Base-by-base conservation (phyloP, 345 rosid genomes). In the Bretschneidera sinensis region DNA sequence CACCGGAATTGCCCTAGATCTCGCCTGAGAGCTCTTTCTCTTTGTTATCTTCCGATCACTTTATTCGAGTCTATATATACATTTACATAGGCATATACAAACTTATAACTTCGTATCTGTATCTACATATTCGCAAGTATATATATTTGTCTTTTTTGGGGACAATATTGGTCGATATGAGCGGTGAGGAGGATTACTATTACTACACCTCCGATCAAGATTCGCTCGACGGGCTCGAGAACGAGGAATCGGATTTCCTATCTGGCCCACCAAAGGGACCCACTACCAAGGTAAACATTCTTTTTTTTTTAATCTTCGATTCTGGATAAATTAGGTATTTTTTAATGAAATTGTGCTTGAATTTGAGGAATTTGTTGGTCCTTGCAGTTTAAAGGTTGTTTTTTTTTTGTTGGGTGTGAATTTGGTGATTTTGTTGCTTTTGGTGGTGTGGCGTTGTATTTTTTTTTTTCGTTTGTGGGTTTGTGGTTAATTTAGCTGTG, bases 201-300 rank as follows among this genome's bases (percentile, higher is more conserved):
- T 74, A 72, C 81, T 81, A 85, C 65, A 80, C 87, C 64, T 96
- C n/a, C n/a, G n/a, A 77, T 77, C 76, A 68, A 9, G 98, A 88
- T 14, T 79, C 95, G 25, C 77, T 79, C 11, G 76, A 83, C 45
- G 92, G 81, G 28, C 57, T 92, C 1, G 91, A 77, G 66, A 81
- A 77, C 25, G 95, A 88, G 4, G 89, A 86, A 0, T 51, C 86
- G 48, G 79, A 66, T 71, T 31, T 78, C 43, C 80, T 43, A 43
- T 71, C 77, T 73, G 70, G 28, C 20, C 63, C 85, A 15, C 61
- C 83, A 34, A 76, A 65, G 74, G 71, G 70, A 17, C 63, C 96
- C 68, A 66, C 80, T 21, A 69, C 81, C 7, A 88, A 80, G 97
- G 96, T 83, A 52, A 18, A 6, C 24, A 28, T n/a, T n/a, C n/a